Percentiles rank a stretch among this genome's conserved stretches.
Evolutionary conservation across 345 rosid species (phyloP).

Genomic region (Kernera saxatilis): DNA sequence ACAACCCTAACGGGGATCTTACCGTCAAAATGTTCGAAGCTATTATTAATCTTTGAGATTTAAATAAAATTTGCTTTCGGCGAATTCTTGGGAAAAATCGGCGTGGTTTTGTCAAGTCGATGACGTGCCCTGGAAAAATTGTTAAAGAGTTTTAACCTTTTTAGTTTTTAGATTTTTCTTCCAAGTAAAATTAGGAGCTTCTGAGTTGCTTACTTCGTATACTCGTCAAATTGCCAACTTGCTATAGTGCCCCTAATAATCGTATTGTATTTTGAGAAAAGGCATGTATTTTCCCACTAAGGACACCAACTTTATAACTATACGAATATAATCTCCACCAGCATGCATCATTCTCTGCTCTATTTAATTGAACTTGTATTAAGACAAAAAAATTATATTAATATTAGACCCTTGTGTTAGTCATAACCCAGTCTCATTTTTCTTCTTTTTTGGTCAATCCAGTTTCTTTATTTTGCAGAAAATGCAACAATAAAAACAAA

Average conservation of each 20-base stretch:
- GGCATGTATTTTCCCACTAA: constrained; percentile 9
- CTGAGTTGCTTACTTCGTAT: neutral
- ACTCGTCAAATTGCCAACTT: constrained; percentile 8
- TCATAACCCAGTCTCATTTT: neutral
- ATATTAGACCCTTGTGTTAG: neutral
- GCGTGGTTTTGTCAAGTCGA: neutral
- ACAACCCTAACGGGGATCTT: constrained; percentile 18
- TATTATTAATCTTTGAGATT: neutral
- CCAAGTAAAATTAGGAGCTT: neutral
- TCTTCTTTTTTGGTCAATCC: too few species aligned
- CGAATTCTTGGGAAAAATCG: neutral
- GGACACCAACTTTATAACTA: neutral
- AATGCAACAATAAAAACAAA: neutral
- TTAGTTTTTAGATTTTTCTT: too few species aligned
- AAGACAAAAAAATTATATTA: neutral
- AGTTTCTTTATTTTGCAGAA: neutral
- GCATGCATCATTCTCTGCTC: constrained; percentile 4
- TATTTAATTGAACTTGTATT: neutral
- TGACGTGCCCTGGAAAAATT: neutral
- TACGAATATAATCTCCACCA: neutral
- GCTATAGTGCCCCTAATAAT: neutral
- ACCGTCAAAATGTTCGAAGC: constrained; percentile 1
- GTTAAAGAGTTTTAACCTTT: too few species aligned
- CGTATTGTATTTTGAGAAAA: neutral
- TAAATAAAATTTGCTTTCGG: neutral